Evolutionary conservation across 225 moss, liverwort and hornwort species (phyloP), one percentile per base, ranked within the genome.

Genomic region (Polytrichum commune): DNA sequence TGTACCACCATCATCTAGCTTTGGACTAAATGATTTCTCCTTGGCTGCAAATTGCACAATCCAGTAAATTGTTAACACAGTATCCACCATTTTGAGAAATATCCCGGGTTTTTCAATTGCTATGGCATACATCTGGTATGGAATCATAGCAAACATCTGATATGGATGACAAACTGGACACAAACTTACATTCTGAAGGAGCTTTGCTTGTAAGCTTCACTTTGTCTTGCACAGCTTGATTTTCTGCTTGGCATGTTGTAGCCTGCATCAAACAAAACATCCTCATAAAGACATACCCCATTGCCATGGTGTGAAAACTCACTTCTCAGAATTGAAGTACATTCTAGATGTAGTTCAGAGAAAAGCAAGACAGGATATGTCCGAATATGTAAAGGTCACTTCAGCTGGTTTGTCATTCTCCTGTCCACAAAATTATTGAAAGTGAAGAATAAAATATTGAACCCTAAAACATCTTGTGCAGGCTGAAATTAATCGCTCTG

Each of bases 231-330:
- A 86, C 79, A 73, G 83, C 82, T 71, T 86, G 86, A 26, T 86
- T 83, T 77, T 86, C 86, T 56, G 83, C 80, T 83, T 85, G 85
- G 60, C 85, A 85, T 63, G 79, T 85, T 28, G 82, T 79, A 55
- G 77, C 38, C 85, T 82, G 22, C 71, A 76, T 1, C 18, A 2
- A 20, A 2, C 63, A 62, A 67, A 67, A 65, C 25, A 38, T 25
- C 24, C 69, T 63, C 8, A 22, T 1, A 55, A 24, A 74, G 62
- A 75, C 32, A 68, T 13, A 53, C 56, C 18, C 73, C 46, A 46
- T 46, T 46, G 46, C 46, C 3, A 46, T 46, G 13, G 46, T 4
- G 16, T 46, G 46, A 13, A 46, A 13, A 46, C 46, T 46, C 46
- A 13, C 46, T 13, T 46, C 16, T 46, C 46, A 46, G 46, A 46